Conservation (phyloP, 176 grass and related monocot genomes). For the Lolium perenne region DNA sequence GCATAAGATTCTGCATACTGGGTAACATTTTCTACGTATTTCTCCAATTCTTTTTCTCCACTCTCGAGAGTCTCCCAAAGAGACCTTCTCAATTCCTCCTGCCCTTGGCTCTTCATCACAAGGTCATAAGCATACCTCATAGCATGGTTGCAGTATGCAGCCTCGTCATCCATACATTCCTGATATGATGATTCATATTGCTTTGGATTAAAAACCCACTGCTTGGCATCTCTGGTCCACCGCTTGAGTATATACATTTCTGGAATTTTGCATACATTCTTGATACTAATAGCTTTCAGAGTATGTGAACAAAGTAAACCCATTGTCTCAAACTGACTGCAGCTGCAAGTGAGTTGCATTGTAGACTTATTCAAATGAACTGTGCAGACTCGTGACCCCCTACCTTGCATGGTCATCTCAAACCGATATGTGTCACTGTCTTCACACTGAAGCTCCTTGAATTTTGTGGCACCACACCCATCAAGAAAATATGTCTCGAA, state of each 20-base stretch:
- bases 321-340: constrained; percentile 84
- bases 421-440: constrained; percentile 58
- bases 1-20: constrained; percentile 58
- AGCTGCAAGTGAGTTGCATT: constrained; percentile 65
- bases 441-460: constrained; percentile 55
- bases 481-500: constrained; percentile 89
- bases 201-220: constrained; percentile 68
- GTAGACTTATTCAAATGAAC: constrained; percentile 58
- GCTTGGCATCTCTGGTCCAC: constrained; percentile 84
- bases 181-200: constrained; percentile 60
- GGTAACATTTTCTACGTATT: constrained; percentile 58
- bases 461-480: constrained; percentile 77
- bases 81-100: constrained; percentile 61
- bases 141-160: constrained; percentile 68
- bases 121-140: constrained; percentile 86
- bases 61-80: constrained; percentile 63
- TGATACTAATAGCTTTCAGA: constrained; percentile 78
- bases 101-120: constrained; percentile 74
- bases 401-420: constrained; percentile 84
- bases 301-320: constrained; percentile 82
- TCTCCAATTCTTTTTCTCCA: constrained; percentile 65
- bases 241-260: constrained; percentile 79
- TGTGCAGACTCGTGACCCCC: constrained; percentile 66
- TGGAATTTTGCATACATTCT: constrained; percentile 72
- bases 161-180: constrained; percentile 63